Conservation (phyloP, 345 rosid species). For the Cardamine chenopodiifolia region DNA sequence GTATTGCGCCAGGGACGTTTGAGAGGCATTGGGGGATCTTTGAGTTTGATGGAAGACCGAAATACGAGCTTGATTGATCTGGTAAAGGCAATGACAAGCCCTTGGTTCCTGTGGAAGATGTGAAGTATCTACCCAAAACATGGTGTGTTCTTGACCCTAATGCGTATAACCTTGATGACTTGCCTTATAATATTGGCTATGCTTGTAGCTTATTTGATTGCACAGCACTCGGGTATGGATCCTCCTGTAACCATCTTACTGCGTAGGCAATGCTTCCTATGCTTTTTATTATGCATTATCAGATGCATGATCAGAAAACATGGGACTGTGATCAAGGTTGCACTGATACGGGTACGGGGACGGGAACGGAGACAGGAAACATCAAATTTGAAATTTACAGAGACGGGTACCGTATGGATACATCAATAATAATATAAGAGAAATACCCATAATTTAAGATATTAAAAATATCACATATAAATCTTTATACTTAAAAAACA, state of each 20-base stretch:
- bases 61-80: conserved; percentile 58
- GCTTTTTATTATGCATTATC: conserved; percentile 87
- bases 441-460: too few relatives aligned
- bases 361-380: too few relatives aligned
- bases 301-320: conserved; percentile 55
- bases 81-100: conserved; percentile 48
- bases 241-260: conserved; percentile 66
- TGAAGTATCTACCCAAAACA: conserved; percentile 49
- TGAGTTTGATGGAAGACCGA: conserved; percentile 64
- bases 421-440: too few relatives aligned
- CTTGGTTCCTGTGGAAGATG: conserved; percentile 59
- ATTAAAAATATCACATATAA: too few relatives aligned
- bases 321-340: too few relatives aligned
- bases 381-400: too few relatives aligned
- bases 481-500: too few relatives aligned
- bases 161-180: conserved; percentile 44
- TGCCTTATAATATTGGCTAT: conserved; percentile 57
- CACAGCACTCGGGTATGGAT: conserved; percentile 73
- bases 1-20: conserved; percentile 64
- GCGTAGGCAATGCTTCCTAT: conserved; percentile 74
- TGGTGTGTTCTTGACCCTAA: conserved; percentile 70
- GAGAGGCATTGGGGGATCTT: conserved; percentile 83
- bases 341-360: too few relatives aligned
- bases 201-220: conserved; percentile 80
- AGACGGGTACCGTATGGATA: too few relatives aligned